Evolutionary conservation across 2,329 filamentous ascomycete species (phyloP).

Genomic region (Cladosporium colombiae): DNA sequence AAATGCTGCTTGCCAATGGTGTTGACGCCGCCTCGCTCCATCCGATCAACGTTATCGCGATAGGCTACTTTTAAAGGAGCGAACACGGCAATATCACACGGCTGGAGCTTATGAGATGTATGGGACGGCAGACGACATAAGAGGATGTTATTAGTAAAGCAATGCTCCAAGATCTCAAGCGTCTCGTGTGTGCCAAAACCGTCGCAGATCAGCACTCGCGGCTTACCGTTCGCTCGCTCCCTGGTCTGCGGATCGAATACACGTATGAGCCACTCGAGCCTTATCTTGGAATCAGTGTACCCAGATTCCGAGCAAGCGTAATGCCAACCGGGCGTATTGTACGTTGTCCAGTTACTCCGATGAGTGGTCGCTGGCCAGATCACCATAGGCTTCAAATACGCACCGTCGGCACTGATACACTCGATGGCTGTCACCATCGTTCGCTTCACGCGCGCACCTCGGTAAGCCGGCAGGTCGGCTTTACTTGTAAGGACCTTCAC

Average conservation of each 20-base stretch:
- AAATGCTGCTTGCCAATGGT: slow-evolving; percentile 24
- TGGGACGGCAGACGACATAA: too few species aligned
- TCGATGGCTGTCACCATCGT: slow-evolving; percentile 32
- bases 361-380: neutral
- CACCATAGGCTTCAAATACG: neutral
- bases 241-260: neutral
- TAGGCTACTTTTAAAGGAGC: slow-evolving; percentile 15
- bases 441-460: slow-evolving; percentile 32
- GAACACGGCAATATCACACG: slow-evolving; percentile 30
- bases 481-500: slow-evolving; percentile 17
- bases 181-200: too few species aligned
- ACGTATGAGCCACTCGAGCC: neutral
- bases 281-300: neutral
- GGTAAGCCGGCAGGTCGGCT: slow-evolving; percentile 28
- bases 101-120: too few species aligned
- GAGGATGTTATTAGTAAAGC: too few species aligned
- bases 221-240: slow-evolving; percentile 10
- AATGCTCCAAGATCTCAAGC: too few species aligned
- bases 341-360: neutral
- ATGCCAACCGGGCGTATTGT: neutral
- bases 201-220: slow-evolving; percentile 41
- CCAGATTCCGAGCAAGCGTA: neutral
- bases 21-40: slow-evolving; percentile 20
- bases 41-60: slow-evolving; percentile 22
- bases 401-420: slow-evolving; percentile 11